phyloP scores from a whole-genome alignment of 352 stramenopile species.

The Phytophthora hybrid region DNA sequence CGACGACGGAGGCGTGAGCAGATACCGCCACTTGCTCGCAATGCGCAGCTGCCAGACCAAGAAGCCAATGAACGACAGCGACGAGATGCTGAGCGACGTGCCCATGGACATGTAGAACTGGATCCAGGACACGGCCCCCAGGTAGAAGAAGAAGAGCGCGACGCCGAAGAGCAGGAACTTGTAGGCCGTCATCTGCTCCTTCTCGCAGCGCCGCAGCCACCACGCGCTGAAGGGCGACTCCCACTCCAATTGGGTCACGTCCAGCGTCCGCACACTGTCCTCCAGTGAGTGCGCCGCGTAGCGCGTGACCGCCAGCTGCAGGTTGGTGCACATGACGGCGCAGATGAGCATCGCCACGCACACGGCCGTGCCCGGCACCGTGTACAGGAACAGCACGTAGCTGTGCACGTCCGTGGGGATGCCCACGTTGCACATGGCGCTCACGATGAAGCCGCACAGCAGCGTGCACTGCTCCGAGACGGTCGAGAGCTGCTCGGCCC shows the following conservation, averaged over 20 bases:
- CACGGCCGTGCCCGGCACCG: constrained; percentile 55
- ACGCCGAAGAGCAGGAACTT: constrained; percentile 76
- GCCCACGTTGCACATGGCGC: constrained; percentile 69
- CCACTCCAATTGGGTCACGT: constrained; percentile 55
- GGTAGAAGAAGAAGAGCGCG: constrained; percentile 77
- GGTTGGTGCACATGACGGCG: constrained; percentile 72
- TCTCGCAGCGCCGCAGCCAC: constrained; percentile 75
- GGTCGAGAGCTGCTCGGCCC: constrained; percentile 73
- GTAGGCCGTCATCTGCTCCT: constrained; percentile 76
- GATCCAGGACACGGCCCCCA: constrained; percentile 70
- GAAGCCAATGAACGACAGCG: constrained; percentile 57
- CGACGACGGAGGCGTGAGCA: constrained; percentile 56
- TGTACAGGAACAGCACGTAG: constrained; percentile 58
- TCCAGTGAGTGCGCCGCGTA: constrained; percentile 67
- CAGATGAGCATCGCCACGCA: constrained; percentile 65
- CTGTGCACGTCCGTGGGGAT: constrained; percentile 43
- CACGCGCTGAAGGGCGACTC: constrained; percentile 69
- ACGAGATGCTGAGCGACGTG: constrained; percentile 53
- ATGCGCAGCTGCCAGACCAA: constrained; percentile 76
- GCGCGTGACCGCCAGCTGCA: constrained; percentile 74
- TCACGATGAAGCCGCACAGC: constrained; percentile 76
- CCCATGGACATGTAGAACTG: constrained; percentile 66
- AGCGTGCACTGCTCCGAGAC: constrained; percentile 77
- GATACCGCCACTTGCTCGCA: constrained; percentile 79
- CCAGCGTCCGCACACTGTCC: constrained; percentile 56